A percentile compares a stretch with the other conserved stretches of the same genome.
phyloP scores from a whole-genome alignment of 164 flowering plant genomes.

The Nymphaea colorata region DNA sequence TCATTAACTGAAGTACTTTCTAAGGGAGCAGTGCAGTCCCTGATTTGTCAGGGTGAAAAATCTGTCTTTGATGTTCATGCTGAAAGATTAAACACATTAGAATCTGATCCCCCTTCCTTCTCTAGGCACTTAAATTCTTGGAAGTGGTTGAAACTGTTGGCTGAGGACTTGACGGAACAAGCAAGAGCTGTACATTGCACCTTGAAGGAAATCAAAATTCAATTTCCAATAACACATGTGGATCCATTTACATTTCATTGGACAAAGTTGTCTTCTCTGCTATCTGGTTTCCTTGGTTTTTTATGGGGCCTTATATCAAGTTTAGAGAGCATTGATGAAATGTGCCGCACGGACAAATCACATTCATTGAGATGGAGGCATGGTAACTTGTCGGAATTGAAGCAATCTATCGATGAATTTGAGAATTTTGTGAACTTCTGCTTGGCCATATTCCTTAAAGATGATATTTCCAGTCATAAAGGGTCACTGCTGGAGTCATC shows the following conservation, averaged over 20 bases:
- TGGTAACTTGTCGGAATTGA: slow-evolving; percentile 21
- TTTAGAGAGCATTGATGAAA: slow-evolving; percentile 12
- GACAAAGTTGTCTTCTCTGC: slow-evolving; percentile 30
- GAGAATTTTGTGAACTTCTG: slow-evolving; percentile 23
- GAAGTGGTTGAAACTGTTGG: slow-evolving; percentile 24
- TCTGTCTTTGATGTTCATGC: no score
- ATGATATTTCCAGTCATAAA: slow-evolving; percentile 14
- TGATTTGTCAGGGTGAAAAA: slow-evolving; percentile 1
- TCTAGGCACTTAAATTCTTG: slow-evolving; percentile 17
- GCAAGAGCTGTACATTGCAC: slow-evolving; percentile 13
- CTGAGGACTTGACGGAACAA: slow-evolving; percentile 42
- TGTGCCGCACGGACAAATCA: slow-evolving; percentile 6
- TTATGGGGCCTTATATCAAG: slow-evolving; percentile 63
- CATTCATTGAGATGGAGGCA: slow-evolving; percentile 16
- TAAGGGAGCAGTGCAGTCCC: slow-evolving; percentile 12
- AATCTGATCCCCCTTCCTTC: slow-evolving; percentile 14
- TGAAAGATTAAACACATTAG: slow-evolving; percentile 3
- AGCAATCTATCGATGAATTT: slow-evolving; percentile 18
- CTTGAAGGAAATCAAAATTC: slow-evolving; percentile 17
- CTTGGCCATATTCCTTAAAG: slow-evolving; percentile 21
- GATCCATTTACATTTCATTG: slow-evolving; percentile 11
- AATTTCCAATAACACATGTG: slow-evolving; percentile 7
- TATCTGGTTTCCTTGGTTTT: slow-evolving; percentile 64
- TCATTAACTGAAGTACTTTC: slow-evolving; percentile 33
- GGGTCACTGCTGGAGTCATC: no score